Percentiles rank a stretch among this genome's conserved stretches.
Evolutionary conservation across 768 basidiomycete genomes (phyloP).

Genomic region (Leccinum barrowsii): DNA sequence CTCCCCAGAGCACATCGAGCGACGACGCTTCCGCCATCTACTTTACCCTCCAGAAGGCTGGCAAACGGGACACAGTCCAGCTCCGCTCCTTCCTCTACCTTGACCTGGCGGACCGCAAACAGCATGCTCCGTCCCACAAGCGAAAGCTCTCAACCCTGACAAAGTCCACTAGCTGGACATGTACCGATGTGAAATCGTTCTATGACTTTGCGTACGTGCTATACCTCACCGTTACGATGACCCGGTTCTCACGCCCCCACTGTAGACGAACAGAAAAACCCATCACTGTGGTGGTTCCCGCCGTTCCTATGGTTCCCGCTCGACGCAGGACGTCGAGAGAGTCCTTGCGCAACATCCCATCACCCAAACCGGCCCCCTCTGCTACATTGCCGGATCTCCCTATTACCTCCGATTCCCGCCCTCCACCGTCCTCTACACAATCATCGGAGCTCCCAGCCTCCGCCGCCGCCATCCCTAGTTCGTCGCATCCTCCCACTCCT

Average conservation of each 20-base stretch:
- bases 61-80: slow-evolving; percentile 36
- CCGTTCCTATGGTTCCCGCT: slow-evolving; percentile 2
- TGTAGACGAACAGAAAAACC: slow-evolving; percentile 28
- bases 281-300: slow-evolving; percentile 12
- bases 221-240: background rate
- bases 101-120: slow-evolving; percentile 56
- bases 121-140: slow-evolving; percentile 37
- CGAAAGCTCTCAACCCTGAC: slow-evolving; percentile 32
- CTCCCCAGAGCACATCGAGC: slow-evolving; percentile 1
- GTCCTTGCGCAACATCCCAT: slow-evolving; percentile 49
- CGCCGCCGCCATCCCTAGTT: slow-evolving; percentile 13
- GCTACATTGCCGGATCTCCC: slow-evolving; percentile 48
- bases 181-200: slow-evolving; percentile 9
- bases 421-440: background rate
- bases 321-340: slow-evolving; percentile 37
- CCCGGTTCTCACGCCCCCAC: background rate
- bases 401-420: background rate
- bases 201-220: slow-evolving; percentile 14
- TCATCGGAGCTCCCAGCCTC: slow-evolving; percentile 14
- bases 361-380: slow-evolving; percentile 58
- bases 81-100: slow-evolving; percentile 65
- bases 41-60: slow-evolving; percentile 41
- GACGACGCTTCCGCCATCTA: slow-evolving; percentile 41
- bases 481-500: slow-evolving; percentile 12
- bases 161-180: slow-evolving; percentile 32